Evolutionary conservation across 2,329 filamentous ascomycete species (phyloP).

Genomic region (Lachnellula occidentalis): DNA sequence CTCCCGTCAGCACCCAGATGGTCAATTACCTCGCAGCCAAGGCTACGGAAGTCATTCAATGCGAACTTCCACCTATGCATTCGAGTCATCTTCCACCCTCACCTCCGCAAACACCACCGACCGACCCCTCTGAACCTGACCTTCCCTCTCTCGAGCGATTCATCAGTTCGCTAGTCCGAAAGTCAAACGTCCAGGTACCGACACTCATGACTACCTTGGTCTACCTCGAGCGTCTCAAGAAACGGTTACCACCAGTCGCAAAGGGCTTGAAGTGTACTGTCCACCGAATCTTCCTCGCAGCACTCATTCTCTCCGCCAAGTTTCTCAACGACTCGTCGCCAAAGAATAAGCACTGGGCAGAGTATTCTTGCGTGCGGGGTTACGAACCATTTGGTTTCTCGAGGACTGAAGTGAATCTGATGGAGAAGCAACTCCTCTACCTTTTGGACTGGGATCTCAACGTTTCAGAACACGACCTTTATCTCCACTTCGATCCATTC

Average conservation of each 20-base stretch:
- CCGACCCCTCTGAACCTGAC: slow-evolving; percentile 26
- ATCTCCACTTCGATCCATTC: slow-evolving; percentile 82
- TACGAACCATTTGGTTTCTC: slow-evolving; percentile 77
- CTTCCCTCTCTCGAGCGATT: slow-evolving; percentile 84
- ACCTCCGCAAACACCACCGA: slow-evolving; percentile 47
- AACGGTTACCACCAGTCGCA: slow-evolving; percentile 83
- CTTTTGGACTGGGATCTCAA: slow-evolving; percentile 91
- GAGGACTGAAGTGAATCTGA: slow-evolving; percentile 93
- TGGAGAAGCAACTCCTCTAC: slow-evolving; percentile 98
- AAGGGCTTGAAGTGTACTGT: slow-evolving; percentile 96
- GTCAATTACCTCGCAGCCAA: slow-evolving; percentile 70
- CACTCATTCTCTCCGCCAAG: slow-evolving; percentile 84
- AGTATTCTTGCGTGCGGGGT: slow-evolving; percentile 72
- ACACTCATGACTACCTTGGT: slow-evolving; percentile 96
- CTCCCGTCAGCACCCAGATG: slow-evolving; percentile 70
- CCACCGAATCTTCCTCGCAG: slow-evolving; percentile 92
- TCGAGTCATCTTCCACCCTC: slow-evolving; percentile 34
- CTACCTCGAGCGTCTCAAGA: slow-evolving; percentile 80
- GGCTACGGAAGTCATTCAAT: slow-evolving; percentile 72
- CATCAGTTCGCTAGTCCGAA: slow-evolving; percentile 84
- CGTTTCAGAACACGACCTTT: slow-evolving; percentile 79
- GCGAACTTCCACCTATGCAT: slow-evolving; percentile 58
- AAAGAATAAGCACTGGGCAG: slow-evolving; percentile 99
- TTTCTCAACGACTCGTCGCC: slow-evolving; percentile 97
- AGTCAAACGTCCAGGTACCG: slow-evolving; percentile 93